Evolutionary conservation across 768 basidiomycete genomes (phyloP).

Genomic region (Boletus sp.): DNA sequence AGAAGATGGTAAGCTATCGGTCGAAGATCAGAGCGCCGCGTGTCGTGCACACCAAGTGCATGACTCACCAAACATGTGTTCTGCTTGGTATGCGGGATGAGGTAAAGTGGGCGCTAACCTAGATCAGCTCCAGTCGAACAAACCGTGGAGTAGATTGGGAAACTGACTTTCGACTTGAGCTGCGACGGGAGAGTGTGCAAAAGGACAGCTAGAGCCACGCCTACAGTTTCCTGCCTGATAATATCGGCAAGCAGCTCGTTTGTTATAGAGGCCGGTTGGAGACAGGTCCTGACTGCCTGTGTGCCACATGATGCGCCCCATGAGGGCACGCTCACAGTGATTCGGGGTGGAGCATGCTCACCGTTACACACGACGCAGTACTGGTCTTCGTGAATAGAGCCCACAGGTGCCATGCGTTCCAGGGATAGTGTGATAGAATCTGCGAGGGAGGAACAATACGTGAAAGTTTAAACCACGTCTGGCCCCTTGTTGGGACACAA

Average conservation of each 20-base stretch:
- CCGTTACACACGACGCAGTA: conserved; percentile 8
- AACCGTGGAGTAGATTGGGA: not conserved
- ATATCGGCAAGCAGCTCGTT: conserved; percentile 23
- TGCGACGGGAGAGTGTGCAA: conserved; percentile 16
- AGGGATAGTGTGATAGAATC: conserved; percentile 3
- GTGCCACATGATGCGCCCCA: conserved; percentile 3
- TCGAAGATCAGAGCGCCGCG: conserved; percentile 2
- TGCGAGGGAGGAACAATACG: not conserved
- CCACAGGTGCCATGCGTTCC: conserved; percentile 9
- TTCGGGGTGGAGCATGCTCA: conserved; percentile 6
- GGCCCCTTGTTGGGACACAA: conserved; percentile 30
- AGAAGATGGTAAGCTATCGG: conserved; percentile 17
- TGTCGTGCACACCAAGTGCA: not conserved
- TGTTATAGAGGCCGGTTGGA: conserved; percentile 1
- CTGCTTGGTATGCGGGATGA: conserved; percentile 13
- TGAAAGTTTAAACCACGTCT: conserved; percentile 14
- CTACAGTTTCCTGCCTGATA: conserved; percentile 26
- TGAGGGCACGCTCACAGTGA: not conserved
- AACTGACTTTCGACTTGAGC: conserved; percentile 18
- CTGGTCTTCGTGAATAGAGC: conserved; percentile 15
- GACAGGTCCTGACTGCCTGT: conserved; percentile 10
- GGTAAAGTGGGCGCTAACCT: conserved; percentile 7
- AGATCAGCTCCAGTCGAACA: conserved; percentile 9
- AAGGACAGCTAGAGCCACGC: conserved; percentile 26
- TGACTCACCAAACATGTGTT: conserved; percentile 20